Conservation (phyloP, 1,284 basidiomycete species). For the Apiotrichum siamense region DNA sequence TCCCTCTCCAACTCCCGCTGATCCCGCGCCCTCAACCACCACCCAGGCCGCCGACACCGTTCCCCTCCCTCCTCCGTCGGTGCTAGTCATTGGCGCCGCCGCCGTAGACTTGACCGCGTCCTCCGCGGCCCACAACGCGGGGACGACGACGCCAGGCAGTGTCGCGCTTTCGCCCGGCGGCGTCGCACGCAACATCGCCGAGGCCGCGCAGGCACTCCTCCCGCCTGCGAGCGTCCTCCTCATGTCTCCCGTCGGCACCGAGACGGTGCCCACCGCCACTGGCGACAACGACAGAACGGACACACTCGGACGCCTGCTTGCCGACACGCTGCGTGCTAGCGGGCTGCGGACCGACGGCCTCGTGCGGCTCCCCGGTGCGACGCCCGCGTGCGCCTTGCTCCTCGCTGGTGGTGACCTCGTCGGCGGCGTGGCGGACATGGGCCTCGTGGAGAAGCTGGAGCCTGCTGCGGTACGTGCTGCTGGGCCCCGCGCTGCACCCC, state of each 20-base stretch:
- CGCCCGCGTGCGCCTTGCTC: constrained; percentile 79
- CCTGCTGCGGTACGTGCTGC: constrained; percentile 50
- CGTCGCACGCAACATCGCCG: constrained; percentile 89
- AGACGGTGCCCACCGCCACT: not conserved
- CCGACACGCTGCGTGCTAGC: constrained; percentile 54
- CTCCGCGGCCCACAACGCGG: constrained; percentile 18
- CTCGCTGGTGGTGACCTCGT: constrained; percentile 71
- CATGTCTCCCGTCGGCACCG: constrained; percentile 46
- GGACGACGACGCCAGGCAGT: constrained; percentile 72
- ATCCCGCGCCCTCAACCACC: not conserved
- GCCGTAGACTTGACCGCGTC: constrained; percentile 77
- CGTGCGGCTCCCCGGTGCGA: constrained; percentile 47
- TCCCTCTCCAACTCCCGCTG: not conserved
- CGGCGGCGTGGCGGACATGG: constrained; percentile 88
- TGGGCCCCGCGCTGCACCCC: not conserved
- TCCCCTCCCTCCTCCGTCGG: constrained; percentile 25
- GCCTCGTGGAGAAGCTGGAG: constrained; percentile 57
- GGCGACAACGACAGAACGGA: constrained; percentile 54
- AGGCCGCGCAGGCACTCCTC: constrained; percentile 57
- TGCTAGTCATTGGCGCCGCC: constrained; percentile 73
- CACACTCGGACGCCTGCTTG: constrained; percentile 60
- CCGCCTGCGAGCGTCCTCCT: constrained; percentile 38
- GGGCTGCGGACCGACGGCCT: constrained; percentile 83
- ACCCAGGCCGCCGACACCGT: not conserved
- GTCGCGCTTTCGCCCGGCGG: constrained; percentile 75